Base-by-base conservation (phyloP, 2,329 filamentous ascomycete species). In the Uncinocarpus reesii region DNA sequence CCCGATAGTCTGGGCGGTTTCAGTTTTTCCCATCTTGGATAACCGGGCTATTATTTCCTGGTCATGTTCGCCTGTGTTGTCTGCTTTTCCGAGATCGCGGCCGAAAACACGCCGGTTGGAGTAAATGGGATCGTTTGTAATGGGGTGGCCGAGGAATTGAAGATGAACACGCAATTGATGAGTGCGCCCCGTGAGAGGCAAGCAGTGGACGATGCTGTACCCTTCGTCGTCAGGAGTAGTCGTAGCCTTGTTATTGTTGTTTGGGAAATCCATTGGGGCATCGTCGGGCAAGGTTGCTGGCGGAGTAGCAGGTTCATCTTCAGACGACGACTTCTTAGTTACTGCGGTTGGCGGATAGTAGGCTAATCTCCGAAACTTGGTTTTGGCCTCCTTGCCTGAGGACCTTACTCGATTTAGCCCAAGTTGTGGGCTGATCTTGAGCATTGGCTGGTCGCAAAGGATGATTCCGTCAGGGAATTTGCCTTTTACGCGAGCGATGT, bases 41-140 rank as follows among this genome's bases (percentile, higher is more conserved):
- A 98, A 76, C 1, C 87, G 79, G 16, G 81, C 81, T 63, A 98
- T 89, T 57, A 98, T 84, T 61, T 94, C 87, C 52, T 92, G 85
- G 63, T 98, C 92, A 35, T 83, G 80, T 49, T 87, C 83, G 21
- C 77, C 76, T 16, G 74, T 74, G 2, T 77, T 80, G 42, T 90
- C 83, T 11, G 73, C 71, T 42, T 71, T 77, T 13, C 86, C 92
- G 0, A 98, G 78, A 7, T 82, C 76, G 0, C 82, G 73, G 0
- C 92, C 92, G 74, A 94, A 98, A 8, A 98, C 92, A 49, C 81
- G 81, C 61, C 86, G 81, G 62, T 98, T 98, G 58, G 86, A 88
- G 65, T 98, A 98, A 58, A 98, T 96, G 6, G 92, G 92, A 62
- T 98, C 92, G 64, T 98, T 98, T 55, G 87, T 82, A 57, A 98